Evolutionary conservation across 257 asterid genomes (phyloP).

Genomic region (Fraxinus americana): DNA sequence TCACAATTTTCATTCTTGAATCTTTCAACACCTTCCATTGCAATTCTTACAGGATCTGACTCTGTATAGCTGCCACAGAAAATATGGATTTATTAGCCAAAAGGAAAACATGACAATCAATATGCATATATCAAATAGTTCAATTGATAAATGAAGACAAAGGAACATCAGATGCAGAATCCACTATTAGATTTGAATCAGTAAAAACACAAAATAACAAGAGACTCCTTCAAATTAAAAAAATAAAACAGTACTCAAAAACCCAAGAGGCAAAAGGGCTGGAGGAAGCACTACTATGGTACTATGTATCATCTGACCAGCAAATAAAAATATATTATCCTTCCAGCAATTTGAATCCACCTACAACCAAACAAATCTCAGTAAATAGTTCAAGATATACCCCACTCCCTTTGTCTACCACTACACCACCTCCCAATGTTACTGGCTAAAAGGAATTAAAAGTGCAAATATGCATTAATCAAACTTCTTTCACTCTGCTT

Average conservation of each 20-base stretch:
- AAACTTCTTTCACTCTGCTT: neutral
- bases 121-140: neutral
- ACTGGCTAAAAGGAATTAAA: neutral
- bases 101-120: conserved; percentile 1
- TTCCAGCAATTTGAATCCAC: neutral
- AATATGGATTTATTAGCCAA: conserved; percentile 15
- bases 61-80: conserved; percentile 81
- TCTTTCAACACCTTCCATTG: conserved; percentile 92
- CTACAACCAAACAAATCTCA: neutral
- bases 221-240: neutral
- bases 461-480: neutral
- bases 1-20: conserved; percentile 91
- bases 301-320: neutral
- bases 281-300: neutral
- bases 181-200: neutral
- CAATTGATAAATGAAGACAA: conserved; percentile 2
- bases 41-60: conserved; percentile 98
- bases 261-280: neutral
- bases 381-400: neutral
- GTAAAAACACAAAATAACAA: conserved; percentile 4
- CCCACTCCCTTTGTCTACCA: neutral
- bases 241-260: neutral
- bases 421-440: neutral
- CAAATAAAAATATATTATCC: too few species aligned
- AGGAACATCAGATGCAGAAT: neutral